These are phyloP conservation scores for Hyphopichia homilentoma DNA, from an alignment of 805 yeast genomes.

Conservation along the genomic window DNA sequence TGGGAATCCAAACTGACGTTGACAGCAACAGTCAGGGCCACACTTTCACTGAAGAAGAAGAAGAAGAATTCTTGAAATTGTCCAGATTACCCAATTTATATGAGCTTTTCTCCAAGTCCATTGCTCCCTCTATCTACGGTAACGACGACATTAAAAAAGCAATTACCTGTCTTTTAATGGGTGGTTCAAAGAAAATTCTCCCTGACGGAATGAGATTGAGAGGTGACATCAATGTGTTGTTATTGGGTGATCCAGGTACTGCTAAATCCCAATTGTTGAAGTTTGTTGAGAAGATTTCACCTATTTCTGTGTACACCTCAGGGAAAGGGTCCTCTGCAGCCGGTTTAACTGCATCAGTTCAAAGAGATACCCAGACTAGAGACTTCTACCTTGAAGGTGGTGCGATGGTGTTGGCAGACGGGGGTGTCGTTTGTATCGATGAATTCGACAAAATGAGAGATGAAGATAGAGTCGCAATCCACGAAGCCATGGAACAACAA, in stretches of 20 bases:
- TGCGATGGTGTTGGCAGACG: slow-evolving; percentile 99
- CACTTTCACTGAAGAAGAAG: slow-evolving; percentile 87
- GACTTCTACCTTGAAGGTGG: slow-evolving; percentile 98
- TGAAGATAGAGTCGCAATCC: slow-evolving; percentile 97
- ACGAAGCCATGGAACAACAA: slow-evolving; percentile 99
- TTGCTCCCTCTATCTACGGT: slow-evolving; percentile 97
- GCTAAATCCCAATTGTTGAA: slow-evolving; percentile 95
- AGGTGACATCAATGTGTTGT: slow-evolving; percentile 92
- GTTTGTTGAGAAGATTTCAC: slow-evolving; percentile 92
- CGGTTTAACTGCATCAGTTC: slow-evolving; percentile 97
- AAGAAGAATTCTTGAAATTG: slow-evolving; percentile 79
- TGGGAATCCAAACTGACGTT: slow-evolving; percentile 84
- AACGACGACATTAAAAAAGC: slow-evolving; percentile 90
- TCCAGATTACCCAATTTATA: slow-evolving; percentile 83
- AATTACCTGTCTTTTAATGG: slow-evolving; percentile 85
- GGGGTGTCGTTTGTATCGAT: slow-evolving; percentile 98
- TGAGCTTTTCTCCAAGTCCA: slow-evolving; percentile 78
- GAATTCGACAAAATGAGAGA: slow-evolving; percentile 99
- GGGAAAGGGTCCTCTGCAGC: slow-evolving; percentile 99
- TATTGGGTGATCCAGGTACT: slow-evolving; percentile 98
- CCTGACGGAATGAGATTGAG: slow-evolving; percentile 97
- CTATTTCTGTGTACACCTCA: slow-evolving; percentile 92
- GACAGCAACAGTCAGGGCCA: slow-evolving; percentile 57
- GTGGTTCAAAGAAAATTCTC: slow-evolving; percentile 86
- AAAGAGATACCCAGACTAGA: slow-evolving; percentile 80